Percentiles rank a stretch among this genome's conserved stretches.
Evolutionary conservation across 1,284 basidiomycete species (phyloP).

Genomic region (Phaffia rhodozyma): DNA sequence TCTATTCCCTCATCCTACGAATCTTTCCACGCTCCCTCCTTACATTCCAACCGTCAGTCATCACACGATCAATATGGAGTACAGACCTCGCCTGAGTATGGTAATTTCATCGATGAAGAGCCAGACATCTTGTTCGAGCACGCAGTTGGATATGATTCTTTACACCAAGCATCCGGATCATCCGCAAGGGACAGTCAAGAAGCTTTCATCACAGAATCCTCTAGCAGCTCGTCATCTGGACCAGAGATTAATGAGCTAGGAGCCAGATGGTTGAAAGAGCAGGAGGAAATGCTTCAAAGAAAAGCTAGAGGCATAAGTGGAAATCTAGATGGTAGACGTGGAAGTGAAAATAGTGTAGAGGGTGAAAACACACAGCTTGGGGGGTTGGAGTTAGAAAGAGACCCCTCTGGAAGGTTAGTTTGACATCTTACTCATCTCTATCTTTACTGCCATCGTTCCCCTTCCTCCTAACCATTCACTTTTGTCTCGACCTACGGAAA

Average conservation of each 20-base stretch:
- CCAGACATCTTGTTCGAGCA: too few relatives aligned
- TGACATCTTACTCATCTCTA: neutral
- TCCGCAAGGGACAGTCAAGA: neutral
- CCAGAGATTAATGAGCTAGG: slow-evolving; percentile 44
- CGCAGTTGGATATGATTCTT: neutral
- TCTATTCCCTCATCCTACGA: too few relatives aligned
- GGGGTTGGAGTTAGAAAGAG: slow-evolving; percentile 16
- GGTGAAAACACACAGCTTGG: neutral
- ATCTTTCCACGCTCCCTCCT: too few relatives aligned
- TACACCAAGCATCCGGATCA: neutral
- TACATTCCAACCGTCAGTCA: too few relatives aligned
- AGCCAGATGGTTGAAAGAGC: slow-evolving; percentile 67
- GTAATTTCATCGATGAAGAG: too few relatives aligned
- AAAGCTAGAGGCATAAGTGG: slow-evolving; percentile 20
- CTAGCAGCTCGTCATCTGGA: neutral
- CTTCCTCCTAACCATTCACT: neutral
- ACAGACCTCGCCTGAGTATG: too few relatives aligned
- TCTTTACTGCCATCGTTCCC: too few relatives aligned
- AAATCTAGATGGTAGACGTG: slow-evolving; percentile 1
- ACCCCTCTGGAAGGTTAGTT: slow-evolving; percentile 4
- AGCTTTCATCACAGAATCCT: too few relatives aligned
- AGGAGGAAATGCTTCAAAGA: slow-evolving; percentile 43
- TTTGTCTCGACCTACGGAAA: neutral
- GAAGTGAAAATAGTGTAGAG: slow-evolving; percentile 1
- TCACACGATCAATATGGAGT: too few relatives aligned